Conservation (phyloP, 768 basidiomycete species). For the Russula lepida region DNA sequence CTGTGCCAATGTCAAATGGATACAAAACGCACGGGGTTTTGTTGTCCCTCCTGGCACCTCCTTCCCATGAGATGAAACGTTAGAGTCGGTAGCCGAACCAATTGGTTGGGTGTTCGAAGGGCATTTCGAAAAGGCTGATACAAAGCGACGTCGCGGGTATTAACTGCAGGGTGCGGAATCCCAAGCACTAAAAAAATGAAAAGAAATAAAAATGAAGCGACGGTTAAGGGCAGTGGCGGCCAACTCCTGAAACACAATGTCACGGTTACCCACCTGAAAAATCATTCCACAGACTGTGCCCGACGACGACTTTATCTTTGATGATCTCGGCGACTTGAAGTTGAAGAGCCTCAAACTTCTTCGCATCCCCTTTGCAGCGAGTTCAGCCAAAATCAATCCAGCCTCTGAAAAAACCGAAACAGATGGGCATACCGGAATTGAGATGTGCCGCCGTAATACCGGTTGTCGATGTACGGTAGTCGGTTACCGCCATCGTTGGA, state of each 20-base stretch:
- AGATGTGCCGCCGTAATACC: slow-evolving; percentile 41
- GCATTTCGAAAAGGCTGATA: slow-evolving; percentile 77
- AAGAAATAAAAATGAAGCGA: slow-evolving; percentile 10
- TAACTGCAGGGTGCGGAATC: slow-evolving; percentile 68
- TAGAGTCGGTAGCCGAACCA: slow-evolving; percentile 68
- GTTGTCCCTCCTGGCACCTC: slow-evolving; percentile 62
- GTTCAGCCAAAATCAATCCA: neutral
- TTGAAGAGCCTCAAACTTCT: slow-evolving; percentile 56
- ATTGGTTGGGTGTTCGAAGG: slow-evolving; percentile 54
- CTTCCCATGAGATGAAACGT: slow-evolving; percentile 78
- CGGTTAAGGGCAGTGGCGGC: slow-evolving; percentile 1
- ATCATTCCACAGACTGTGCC: slow-evolving; percentile 75
- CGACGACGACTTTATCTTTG: slow-evolving; percentile 63
- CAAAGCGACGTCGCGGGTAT: slow-evolving; percentile 72
- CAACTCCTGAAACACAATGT: slow-evolving; percentile 9
- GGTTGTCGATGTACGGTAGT: slow-evolving; percentile 63
- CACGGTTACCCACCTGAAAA: slow-evolving; percentile 48
- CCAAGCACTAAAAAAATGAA: slow-evolving; percentile 50
- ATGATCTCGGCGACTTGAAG: slow-evolving; percentile 55
- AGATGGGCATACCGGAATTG: slow-evolving; percentile 29
- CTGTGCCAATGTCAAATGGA: neutral
- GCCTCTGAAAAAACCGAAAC: neutral
- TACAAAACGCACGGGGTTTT: slow-evolving; percentile 54
- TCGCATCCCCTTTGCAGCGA: slow-evolving; percentile 37
- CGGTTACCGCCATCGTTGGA: slow-evolving; percentile 61